A percentile compares a stretch with the other conserved stretches of the same genome.
Evolutionary conservation across 2,329 filamentous ascomycete genomes (phyloP).

Genomic region (Teratosphaeriaceae sp.): DNA sequence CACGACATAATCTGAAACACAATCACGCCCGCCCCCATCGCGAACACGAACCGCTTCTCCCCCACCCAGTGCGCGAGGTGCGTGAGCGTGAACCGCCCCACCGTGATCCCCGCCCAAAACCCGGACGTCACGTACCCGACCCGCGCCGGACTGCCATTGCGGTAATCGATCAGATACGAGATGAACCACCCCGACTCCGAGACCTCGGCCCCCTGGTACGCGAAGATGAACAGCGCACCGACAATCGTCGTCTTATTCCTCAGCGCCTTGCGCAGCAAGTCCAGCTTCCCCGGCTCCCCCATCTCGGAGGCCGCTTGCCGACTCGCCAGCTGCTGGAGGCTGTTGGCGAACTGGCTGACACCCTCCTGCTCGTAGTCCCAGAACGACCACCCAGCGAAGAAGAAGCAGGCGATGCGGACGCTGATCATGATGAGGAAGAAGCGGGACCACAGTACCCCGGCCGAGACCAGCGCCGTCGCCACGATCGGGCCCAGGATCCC

Average conservation of each 20-base stretch:
- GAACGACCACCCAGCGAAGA: slow-evolving; percentile 60
- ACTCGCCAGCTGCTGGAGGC: slow-evolving; percentile 39
- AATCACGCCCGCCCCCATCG: slow-evolving; percentile 54
- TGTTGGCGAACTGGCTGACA: slow-evolving; percentile 36
- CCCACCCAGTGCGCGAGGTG: slow-evolving; percentile 60
- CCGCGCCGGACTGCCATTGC: slow-evolving; percentile 59
- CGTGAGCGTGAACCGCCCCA: slow-evolving; percentile 59
- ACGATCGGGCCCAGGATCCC: slow-evolving; percentile 60
- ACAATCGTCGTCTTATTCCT: slow-evolving; percentile 58
- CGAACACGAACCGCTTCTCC: slow-evolving; percentile 62
- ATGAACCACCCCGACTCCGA: slow-evolving; percentile 82
- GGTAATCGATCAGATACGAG: slow-evolving; percentile 69
- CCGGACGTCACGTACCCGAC: slow-evolving; percentile 75
- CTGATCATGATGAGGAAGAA: slow-evolving; percentile 65
- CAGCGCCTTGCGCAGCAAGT: slow-evolving; percentile 45
- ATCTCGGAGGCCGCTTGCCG: slow-evolving; percentile 29
- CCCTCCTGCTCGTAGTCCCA: slow-evolving; percentile 60
- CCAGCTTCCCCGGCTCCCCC: slow-evolving; percentile 43
- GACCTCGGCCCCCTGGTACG: slow-evolving; percentile 80
- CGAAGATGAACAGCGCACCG: slow-evolving; percentile 75
- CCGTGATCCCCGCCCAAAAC: slow-evolving; percentile 50
- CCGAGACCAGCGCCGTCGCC: slow-evolving; percentile 64
- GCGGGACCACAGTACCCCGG: slow-evolving; percentile 56
- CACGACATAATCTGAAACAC: slow-evolving; percentile 71
- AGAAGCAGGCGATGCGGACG: slow-evolving; percentile 51